phyloP scores from a whole-genome alignment of 2,329 filamentous ascomycete genomes.

The Leptographium radiaticola region DNA sequence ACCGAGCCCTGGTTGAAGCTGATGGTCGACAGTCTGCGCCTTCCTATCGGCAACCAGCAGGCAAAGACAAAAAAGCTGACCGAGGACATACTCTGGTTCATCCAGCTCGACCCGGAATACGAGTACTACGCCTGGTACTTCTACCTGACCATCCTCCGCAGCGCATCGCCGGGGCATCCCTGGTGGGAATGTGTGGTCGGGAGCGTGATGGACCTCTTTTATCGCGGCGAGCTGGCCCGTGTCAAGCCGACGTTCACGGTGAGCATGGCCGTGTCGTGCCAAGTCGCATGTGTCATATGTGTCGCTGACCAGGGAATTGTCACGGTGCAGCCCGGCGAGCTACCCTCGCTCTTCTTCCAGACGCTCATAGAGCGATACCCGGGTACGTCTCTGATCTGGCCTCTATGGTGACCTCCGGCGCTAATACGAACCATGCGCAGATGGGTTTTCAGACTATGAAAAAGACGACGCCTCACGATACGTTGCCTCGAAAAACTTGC shows the following conservation, averaged over 20 bases:
- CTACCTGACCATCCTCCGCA: not conserved
- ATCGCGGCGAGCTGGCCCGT: not conserved
- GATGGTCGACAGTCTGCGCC: not conserved
- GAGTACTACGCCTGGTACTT: not conserved
- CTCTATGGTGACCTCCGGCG: not conserved
- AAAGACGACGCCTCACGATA: not conserved
- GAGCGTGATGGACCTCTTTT: not conserved
- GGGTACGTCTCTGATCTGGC: too few relatives aligned
- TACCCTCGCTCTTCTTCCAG: too few relatives aligned
- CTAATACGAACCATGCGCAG: not conserved
- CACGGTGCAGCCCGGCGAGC: too few relatives aligned
- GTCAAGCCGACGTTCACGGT: too few relatives aligned
- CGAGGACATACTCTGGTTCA: not conserved
- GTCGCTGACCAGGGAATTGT: not conserved
- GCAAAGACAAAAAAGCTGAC: not conserved
- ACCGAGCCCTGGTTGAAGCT: not conserved
- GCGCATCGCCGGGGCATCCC: not conserved
- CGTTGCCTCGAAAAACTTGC: not conserved
- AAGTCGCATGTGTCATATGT: not conserved
- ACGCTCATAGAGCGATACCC: too few relatives aligned
- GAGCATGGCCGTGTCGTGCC: not conserved
- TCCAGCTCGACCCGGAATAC: not conserved
- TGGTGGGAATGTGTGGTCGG: not conserved
- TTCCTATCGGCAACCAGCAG: not conserved
- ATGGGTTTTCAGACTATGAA: not conserved